A percentile compares a stretch with the other conserved stretches of the same genome.
These are phyloP conservation scores for Endogone sp. DNA, from an alignment of 192 early-diverging fungal genomes.

Conservation along the genomic window DNA sequence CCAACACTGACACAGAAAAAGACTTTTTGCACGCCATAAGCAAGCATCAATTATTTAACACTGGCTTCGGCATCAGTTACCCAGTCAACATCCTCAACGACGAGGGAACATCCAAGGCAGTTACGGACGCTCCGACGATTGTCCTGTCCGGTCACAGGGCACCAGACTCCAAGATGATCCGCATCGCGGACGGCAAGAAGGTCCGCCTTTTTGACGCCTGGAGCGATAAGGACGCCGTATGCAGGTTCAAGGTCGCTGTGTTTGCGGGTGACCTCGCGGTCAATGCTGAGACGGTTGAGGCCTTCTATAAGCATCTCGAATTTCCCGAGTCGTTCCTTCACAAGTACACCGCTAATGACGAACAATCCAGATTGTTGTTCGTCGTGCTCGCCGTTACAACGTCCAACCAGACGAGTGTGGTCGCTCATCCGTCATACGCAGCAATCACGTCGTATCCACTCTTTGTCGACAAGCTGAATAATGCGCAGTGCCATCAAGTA, in stretches of 20 bases:
- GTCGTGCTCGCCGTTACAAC: constrained; percentile 10
- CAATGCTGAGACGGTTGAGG: background rate
- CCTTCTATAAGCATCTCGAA: background rate
- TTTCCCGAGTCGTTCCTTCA: background rate
- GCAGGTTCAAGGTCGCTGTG: constrained; percentile 11
- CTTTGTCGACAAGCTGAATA: constrained; percentile 24
- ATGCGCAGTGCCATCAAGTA: constrained; percentile 16
- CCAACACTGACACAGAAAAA: background rate
- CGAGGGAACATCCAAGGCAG: background rate
- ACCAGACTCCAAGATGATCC: constrained; percentile 20
- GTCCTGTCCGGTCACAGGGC: constrained; percentile 14
- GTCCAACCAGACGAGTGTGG: background rate
- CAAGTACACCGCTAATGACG: background rate
- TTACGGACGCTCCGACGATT: background rate
- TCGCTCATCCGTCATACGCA: background rate
- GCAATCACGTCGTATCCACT: background rate
- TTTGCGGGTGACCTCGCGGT: constrained; percentile 12
- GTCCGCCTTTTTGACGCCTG: constrained; percentile 13
- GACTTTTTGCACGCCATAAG: background rate
- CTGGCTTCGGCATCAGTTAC: constrained; percentile 24
- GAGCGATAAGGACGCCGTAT: background rate
- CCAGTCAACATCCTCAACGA: background rate
- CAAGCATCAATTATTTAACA: constrained; percentile 12
- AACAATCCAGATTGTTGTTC: constrained; percentile 1
- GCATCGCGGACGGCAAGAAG: constrained; percentile 11